phyloP scores from a whole-genome alignment of 768 basidiomycete genomes.

The Collybia nuda region DNA sequence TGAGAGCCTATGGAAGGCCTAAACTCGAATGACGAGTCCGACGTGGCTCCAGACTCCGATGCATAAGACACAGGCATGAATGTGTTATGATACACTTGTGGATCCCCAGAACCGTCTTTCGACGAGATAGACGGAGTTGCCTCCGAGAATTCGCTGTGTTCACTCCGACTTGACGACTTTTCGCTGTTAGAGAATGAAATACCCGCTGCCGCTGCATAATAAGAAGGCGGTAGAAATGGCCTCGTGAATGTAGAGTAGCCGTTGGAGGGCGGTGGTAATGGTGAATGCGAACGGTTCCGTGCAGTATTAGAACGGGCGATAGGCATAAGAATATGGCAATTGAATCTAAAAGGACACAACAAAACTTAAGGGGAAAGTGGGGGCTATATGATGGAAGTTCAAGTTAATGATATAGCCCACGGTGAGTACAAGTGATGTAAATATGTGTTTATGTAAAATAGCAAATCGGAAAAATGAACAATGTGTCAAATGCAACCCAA shows the following conservation, averaged over 20 bases:
- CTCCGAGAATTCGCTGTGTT: constrained; percentile 4
- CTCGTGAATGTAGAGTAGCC: constrained; percentile 25
- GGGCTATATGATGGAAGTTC: too few species aligned
- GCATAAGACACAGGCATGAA: constrained; percentile 22
- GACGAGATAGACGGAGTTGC: not conserved
- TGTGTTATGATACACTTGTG: constrained; percentile 9
- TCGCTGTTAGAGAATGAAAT: constrained; percentile 9
- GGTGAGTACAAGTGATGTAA: too few species aligned
- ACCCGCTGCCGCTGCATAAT: constrained; percentile 55
- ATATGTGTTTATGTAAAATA: too few species aligned
- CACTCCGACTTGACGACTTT: constrained; percentile 9
- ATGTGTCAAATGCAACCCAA: too few species aligned
- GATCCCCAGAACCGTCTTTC: constrained; percentile 1
- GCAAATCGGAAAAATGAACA: too few species aligned
- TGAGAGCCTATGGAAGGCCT: constrained; percentile 13
- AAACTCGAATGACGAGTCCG: constrained; percentile 32
- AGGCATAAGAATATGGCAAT: constrained; percentile 13
- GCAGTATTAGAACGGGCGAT: constrained; percentile 20
- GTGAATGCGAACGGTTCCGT: constrained; percentile 41
- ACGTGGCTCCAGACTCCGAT: constrained; percentile 16
- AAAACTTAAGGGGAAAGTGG: too few species aligned
- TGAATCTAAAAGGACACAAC: too few species aligned
- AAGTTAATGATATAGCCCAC: too few species aligned
- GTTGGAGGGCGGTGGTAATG: constrained; percentile 27
- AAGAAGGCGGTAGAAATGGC: constrained; percentile 52